Evolutionary conservation across 352 stramenopile genomes (phyloP).

Genomic region (Thraustochytrium sp.): DNA sequence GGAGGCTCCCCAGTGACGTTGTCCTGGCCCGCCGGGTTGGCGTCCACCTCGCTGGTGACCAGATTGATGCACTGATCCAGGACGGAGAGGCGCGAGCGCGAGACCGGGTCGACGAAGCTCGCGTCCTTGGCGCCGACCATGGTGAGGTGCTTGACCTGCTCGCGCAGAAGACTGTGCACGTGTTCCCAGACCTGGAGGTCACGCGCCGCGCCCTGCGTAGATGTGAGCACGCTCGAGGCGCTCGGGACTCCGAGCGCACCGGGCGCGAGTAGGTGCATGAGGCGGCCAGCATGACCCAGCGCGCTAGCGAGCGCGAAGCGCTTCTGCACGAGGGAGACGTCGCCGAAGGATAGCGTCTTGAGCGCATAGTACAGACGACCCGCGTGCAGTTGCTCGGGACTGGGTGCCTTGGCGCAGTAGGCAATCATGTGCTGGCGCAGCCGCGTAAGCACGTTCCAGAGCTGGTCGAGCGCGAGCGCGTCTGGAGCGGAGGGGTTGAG

Average conservation of each 20-base stretch:
- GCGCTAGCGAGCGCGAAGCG: background rate
- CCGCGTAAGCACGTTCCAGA: background rate
- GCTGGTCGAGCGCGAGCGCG: background rate
- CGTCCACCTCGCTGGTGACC: background rate
- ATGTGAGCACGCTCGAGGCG: background rate
- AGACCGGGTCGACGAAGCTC: conserved; percentile 27
- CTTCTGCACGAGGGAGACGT: background rate
- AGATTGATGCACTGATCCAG: conserved; percentile 23
- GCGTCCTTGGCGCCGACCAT: conserved; percentile 23
- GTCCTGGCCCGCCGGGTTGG: too few relatives aligned
- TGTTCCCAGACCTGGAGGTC: background rate
- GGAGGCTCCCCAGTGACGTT: too few relatives aligned
- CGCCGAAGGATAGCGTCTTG: conserved; percentile 28
- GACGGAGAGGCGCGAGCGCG: background rate
- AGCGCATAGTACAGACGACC: conserved; percentile 28
- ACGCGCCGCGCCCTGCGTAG: background rate
- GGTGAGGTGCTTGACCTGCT: conserved; percentile 31
- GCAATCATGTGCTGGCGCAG: background rate
- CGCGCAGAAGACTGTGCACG: background rate
- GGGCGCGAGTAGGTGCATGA: background rate
- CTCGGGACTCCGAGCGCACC: background rate
- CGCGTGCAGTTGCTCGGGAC: background rate
- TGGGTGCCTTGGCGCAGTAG: background rate
- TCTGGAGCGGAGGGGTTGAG: background rate
- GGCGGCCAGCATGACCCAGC: background rate